Conservation (phyloP, 73 alveolate species). For the Paramecium pentaurelia region DNA sequence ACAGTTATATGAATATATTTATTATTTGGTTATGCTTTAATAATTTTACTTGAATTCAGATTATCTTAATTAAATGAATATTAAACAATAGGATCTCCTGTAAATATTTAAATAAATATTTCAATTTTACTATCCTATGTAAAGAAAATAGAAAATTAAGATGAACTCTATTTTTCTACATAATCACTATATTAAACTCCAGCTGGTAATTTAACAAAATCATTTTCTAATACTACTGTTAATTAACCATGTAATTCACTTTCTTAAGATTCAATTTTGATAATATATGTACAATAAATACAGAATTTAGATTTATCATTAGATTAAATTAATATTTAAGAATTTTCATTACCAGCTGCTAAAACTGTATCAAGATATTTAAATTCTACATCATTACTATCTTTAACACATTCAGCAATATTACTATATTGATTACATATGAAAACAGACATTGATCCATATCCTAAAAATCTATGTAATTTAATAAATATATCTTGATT, state of each 20-base stretch:
- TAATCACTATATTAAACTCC: background rate
- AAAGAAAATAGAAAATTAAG: background rate
- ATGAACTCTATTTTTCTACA: background rate
- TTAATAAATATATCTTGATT: background rate
- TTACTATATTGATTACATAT: background rate
- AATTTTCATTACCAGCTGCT: background rate
- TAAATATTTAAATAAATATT: background rate
- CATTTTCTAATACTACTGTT: background rate
- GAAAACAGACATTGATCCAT: background rate
- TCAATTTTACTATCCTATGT: background rate
- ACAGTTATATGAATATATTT: background rate
- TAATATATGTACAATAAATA: background rate
- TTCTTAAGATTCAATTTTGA: background rate
- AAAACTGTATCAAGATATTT: background rate
- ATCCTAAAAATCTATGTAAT: background rate
- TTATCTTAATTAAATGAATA: background rate
- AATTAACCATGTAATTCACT: background rate
- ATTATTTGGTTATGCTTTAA: background rate
- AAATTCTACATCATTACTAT: background rate
- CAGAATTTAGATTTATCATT: background rate
- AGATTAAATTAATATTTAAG: background rate
- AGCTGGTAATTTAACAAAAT: background rate
- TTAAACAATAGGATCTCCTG: constrained; percentile 21
- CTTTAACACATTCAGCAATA: background rate
- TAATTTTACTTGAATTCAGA: background rate